Base-by-base conservation (phyloP, 148 eudicot genomes). In the Amaranthus hypochondriacus region DNA sequence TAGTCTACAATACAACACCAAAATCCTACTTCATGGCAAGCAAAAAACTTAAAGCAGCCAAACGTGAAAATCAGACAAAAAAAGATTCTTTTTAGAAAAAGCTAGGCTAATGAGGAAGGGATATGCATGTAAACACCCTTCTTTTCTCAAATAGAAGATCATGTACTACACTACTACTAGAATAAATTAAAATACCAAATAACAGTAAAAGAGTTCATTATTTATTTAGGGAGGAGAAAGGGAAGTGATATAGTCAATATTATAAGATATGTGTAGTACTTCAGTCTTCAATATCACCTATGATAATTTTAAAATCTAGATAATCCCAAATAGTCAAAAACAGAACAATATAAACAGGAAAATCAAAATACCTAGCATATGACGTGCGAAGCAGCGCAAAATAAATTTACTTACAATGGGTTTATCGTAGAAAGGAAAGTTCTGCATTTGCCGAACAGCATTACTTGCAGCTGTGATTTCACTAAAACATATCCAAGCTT, bases 381-480 rank as follows among this genome's bases (percentile, higher is more conserved):
- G 59, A 73, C 10, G 51, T 3, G 10, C n/a, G 10, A 51, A 7
- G 43, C 18, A 28, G 43, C 53, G 12, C 6, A 14, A 3, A 71
- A 3, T 57, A 62, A 6, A 57, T 55, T 13, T 12, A 79, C 88
- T 64, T 81, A 90, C 98, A 83, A 93, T 89, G 61, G 97, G 98
- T 78, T 93, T 93, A 52, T 91, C 98, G 64, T 93, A 93, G 76
- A 93, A 91, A 5, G 92, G 97, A 74, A 93, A 93, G 77, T 93
- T 91, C 75, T 93, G 98, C 98, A 91, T 91, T 81, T 91, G 97
- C 15, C 98, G 86, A 69, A 93, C 98, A 47, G 98, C 98, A 88
- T 87, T 94, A 78, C 97, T 94, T 13, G 98, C 96, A 72, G 98
- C 93, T 43, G 97, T 87, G 10, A 93, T 89, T 78, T 93, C 98